Evolutionary conservation across 2,329 filamentous ascomycete species (phyloP).

Genomic region (Monilinia polystroma): DNA sequence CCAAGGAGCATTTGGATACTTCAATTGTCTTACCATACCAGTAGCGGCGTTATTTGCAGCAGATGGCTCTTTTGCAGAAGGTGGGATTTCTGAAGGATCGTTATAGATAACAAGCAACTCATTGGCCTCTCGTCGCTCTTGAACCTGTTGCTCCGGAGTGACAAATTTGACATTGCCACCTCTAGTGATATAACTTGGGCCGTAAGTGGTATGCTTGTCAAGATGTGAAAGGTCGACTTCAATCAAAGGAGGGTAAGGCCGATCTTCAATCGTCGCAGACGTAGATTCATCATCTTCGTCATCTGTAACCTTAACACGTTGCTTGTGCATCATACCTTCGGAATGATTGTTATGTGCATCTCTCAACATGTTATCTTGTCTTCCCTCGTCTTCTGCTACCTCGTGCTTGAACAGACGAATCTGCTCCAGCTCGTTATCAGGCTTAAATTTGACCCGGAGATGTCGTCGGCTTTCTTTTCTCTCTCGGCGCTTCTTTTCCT

Average conservation of each 20-base stretch:
- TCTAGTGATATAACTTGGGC: conserved; percentile 53
- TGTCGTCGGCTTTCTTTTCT: conserved; percentile 71
- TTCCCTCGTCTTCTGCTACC: conserved; percentile 66
- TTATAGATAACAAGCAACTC: conserved; percentile 55
- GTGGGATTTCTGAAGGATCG: conserved; percentile 40
- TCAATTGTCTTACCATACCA: conserved; percentile 28
- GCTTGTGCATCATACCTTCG: conserved; percentile 68
- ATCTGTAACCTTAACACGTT: conserved; percentile 50
- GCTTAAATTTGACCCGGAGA: conserved; percentile 69
- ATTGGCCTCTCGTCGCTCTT: conserved; percentile 56
- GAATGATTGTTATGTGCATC: conserved; percentile 72
- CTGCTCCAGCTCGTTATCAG: conserved; percentile 64
- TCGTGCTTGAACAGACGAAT: conserved; percentile 71
- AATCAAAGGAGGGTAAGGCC: conserved; percentile 52
- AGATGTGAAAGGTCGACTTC: conserved; percentile 46
- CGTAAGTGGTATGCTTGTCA: conserved; percentile 43
- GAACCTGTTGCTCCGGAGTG: conserved; percentile 56
- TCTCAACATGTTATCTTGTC: conserved; percentile 65
- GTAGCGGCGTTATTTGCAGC: conserved; percentile 23
- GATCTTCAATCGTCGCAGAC: conserved; percentile 44
- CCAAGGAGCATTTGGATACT: conserved; percentile 35
- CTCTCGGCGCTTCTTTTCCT: conserved; percentile 65
- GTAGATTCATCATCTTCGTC: conserved; percentile 50
- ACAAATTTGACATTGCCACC: conserved; percentile 52
- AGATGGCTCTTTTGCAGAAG: conserved; percentile 39